These are phyloP conservation scores for Aspergillus taichungensis DNA, from an alignment of 495 filamentous ascomycete genomes.

Conservation along the genomic window DNA sequence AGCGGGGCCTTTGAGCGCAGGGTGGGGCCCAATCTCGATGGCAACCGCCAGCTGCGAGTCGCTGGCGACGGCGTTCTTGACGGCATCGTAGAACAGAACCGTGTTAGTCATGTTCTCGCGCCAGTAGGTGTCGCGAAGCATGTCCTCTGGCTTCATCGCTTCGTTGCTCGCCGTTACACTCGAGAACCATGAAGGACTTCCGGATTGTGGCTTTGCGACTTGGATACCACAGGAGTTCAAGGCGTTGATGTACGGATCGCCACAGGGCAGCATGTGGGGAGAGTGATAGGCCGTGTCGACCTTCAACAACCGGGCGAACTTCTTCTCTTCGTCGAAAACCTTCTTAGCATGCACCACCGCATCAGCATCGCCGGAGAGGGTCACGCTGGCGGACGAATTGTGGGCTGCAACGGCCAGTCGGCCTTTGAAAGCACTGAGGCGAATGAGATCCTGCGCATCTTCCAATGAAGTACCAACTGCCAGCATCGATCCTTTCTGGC, in stretches of 20 bases:
- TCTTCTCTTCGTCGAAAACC: slow-evolving; percentile 32
- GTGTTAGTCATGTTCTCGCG: slow-evolving; percentile 47
- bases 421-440: neutral
- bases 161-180: slow-evolving; percentile 23
- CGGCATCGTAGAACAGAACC: slow-evolving; percentile 48
- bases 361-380: slow-evolving; percentile 29
- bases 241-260: slow-evolving; percentile 7
- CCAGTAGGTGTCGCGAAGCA: slow-evolving; percentile 37
- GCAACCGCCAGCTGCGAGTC: slow-evolving; percentile 21
- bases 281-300: slow-evolving; percentile 53
- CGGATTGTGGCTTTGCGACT: too few species aligned
- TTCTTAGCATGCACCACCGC: slow-evolving; percentile 29
- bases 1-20: slow-evolving; percentile 41
- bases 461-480: slow-evolving; percentile 9
- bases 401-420: slow-evolving; percentile 28
- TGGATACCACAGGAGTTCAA: slow-evolving; percentile 1
- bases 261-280: slow-evolving; percentile 39
- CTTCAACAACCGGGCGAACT: slow-evolving; percentile 43
- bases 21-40: slow-evolving; percentile 51
- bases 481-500: slow-evolving; percentile 15
- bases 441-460: slow-evolving; percentile 1
- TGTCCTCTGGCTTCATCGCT: too few species aligned
- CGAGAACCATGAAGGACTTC: too few species aligned
- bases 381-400: slow-evolving; percentile 31
- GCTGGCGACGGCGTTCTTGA: slow-evolving; percentile 24